Conservation (phyloP, 306 rosid species). For the Psophocarpus tetragonolobus region DNA sequence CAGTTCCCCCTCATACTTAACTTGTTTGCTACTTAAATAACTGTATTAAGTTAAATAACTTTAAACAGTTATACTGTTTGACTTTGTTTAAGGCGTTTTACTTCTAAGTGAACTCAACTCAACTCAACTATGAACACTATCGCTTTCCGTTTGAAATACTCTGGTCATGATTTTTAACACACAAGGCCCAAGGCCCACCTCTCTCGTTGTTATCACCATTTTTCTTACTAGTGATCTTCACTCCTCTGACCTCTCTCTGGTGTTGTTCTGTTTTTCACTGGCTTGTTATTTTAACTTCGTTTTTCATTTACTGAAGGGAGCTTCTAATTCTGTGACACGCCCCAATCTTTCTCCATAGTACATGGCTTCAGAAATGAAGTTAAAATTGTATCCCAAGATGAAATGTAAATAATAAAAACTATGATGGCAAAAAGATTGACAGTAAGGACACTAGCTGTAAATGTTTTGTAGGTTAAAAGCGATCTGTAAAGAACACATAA, state of each 20-base stretch:
- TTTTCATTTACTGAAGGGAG: background rate
- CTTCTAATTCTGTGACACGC: background rate
- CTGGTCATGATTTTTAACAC: slow-evolving; percentile 11
- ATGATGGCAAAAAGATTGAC: background rate
- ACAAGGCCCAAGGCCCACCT: slow-evolving; percentile 13
- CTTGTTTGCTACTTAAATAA: background rate
- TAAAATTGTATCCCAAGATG: background rate
- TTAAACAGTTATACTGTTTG: background rate
- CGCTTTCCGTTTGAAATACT: background rate
- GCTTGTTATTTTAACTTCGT: background rate
- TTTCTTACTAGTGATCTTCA: background rate
- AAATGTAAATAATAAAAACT: background rate
- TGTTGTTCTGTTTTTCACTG: slow-evolving; percentile 5
- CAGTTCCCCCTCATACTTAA: background rate
- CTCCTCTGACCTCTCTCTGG: background rate
- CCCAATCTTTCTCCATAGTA: background rate
- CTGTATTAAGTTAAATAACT: background rate
- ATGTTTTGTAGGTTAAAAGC: background rate
- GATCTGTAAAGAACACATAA: background rate
- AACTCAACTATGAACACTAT: background rate
- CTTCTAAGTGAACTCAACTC: slow-evolving; percentile 20
- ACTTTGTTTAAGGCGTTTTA: background rate
- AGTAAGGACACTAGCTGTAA: background rate
- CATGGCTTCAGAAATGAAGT: background rate
- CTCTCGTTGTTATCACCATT: background rate